Evolutionary conservation across 1,284 basidiomycete genomes (phyloP), one percentile per base, ranked within the genome.

Genomic region (Salmacisia buchloeana): DNA sequence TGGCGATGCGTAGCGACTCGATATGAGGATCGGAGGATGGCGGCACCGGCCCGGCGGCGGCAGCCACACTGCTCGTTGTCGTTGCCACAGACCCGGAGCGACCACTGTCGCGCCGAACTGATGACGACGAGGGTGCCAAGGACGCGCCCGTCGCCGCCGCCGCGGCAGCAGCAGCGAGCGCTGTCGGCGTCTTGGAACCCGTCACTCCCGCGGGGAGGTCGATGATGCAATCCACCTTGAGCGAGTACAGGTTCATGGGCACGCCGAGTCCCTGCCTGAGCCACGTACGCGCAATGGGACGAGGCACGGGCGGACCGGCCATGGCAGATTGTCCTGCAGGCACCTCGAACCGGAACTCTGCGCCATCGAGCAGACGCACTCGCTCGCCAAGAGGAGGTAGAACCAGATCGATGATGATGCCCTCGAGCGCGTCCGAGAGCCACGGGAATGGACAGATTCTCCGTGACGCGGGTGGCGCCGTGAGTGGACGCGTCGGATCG

Each of bases 221-320:
- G 12, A 54, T 31, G 12, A 54, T 54, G 27, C 49, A 54, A n/a
- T 54, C 49, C 49, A 54, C 49, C 27, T 54, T 54, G 29, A 54
- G 27, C 6, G 25, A 29, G 27, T 15, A 54, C 4, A 54, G 12
- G 13, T 29, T 25, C 13, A 54, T 54, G 31, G 49, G 49, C 13
- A 54, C 27, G 29, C 29, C 29, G 29, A 54, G 21, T 18, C 49
- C 49, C n/a, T 54, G 49, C 9, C 49, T 27, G 15, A 54, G 27
- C 29, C 29, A 54, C 15, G 49, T 54, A 27, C 49, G 49, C 27
- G 49, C 49, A 15, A 54, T 31, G 15, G 49, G 29, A 9, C 49
- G 23, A 27, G 25, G 27, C 13, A 54, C 49, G 15, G 49, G 49
- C 15, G 49, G 49, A 33, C 49, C 49, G 27, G 25, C 34, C 15